phyloP scores from a whole-genome alignment of 805 yeast genomes.

The Schwanniomyces yamadae region DNA sequence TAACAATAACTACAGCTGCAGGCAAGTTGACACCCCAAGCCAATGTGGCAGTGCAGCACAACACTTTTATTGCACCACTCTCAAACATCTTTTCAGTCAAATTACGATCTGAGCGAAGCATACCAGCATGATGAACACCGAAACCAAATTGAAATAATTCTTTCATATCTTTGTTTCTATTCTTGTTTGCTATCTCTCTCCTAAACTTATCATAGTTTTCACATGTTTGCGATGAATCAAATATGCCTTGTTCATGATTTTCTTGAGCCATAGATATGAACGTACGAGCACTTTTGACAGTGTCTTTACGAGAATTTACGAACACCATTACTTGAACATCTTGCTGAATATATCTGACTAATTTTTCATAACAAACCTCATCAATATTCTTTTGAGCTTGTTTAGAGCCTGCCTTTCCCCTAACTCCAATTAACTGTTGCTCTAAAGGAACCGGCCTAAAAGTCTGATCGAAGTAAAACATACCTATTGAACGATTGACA shows the following conservation, averaged over 20 bases:
- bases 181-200: constrained; percentile 65
- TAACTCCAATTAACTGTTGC: constrained; percentile 83
- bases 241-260: constrained; percentile 52
- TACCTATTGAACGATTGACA: constrained; percentile 84
- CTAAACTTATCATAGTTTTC: constrained; percentile 44
- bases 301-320: constrained; percentile 87
- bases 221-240: constrained; percentile 52
- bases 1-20: constrained; percentile 94
- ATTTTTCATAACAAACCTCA: constrained; percentile 70
- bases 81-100: constrained; percentile 84
- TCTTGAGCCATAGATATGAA: constrained; percentile 68
- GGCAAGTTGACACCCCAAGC: constrained; percentile 99
- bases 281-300: constrained; percentile 75
- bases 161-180: constrained; percentile 72
- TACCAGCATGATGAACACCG: constrained; percentile 97
- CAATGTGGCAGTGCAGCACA: constrained; percentile 94
- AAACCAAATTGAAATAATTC: constrained; percentile 82
- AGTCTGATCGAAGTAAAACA: constrained; percentile 91
- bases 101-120: constrained; percentile 88
- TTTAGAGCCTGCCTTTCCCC: constrained; percentile 79
- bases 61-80: constrained; percentile 80
- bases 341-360: constrained; percentile 58
- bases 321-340: constrained; percentile 95
- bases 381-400: constrained; percentile 75
- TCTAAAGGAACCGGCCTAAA: constrained; percentile 92